Conservation (phyloP, 768 basidiomycete species). For the Lentinula edodes region DNA sequence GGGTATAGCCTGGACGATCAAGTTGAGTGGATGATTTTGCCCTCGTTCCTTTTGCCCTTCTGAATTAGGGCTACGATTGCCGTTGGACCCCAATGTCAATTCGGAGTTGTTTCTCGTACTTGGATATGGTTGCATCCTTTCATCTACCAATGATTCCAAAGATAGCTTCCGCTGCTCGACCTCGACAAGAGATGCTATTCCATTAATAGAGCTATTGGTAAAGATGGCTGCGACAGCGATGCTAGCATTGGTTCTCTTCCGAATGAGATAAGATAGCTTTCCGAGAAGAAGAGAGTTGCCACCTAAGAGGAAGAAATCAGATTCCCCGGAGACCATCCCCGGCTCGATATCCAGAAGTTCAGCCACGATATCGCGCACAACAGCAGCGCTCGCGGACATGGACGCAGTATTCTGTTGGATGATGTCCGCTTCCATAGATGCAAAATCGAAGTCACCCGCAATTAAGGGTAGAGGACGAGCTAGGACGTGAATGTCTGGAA, state of each 20-base stretch:
- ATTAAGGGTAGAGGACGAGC: slow-evolving; percentile 15
- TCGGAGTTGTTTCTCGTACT: slow-evolving; percentile 5
- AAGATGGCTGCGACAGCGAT: slow-evolving; percentile 34
- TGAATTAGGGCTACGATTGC: slow-evolving; percentile 19
- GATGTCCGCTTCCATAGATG: slow-evolving; percentile 22
- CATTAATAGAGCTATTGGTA: slow-evolving; percentile 33
- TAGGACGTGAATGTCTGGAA: slow-evolving; percentile 33
- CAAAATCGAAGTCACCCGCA: slow-evolving; percentile 25
- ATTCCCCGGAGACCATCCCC: slow-evolving; percentile 22
- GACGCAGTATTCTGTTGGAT: slow-evolving; percentile 14
- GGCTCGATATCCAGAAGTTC: slow-evolving; percentile 26
- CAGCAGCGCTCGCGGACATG: slow-evolving; percentile 24
- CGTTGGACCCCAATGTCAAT: slow-evolving; percentile 23
- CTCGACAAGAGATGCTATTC: slow-evolving; percentile 34
- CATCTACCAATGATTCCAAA: slow-evolving; percentile 8
- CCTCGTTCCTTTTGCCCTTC: slow-evolving; percentile 15
- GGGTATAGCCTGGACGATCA: slow-evolving; percentile 37
- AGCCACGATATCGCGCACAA: slow-evolving; percentile 32
- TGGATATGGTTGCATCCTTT: background rate
- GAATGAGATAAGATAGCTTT: slow-evolving; percentile 36
- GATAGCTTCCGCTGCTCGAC: slow-evolving; percentile 16
- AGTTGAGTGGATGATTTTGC: slow-evolving; percentile 30
- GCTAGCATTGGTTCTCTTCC: slow-evolving; percentile 30
- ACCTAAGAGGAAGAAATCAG: slow-evolving; percentile 39
- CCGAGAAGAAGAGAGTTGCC: slow-evolving; percentile 42